Evolutionary conservation across 768 basidiomycete genomes (phyloP).

Genomic region (Scleroderma bovista): DNA sequence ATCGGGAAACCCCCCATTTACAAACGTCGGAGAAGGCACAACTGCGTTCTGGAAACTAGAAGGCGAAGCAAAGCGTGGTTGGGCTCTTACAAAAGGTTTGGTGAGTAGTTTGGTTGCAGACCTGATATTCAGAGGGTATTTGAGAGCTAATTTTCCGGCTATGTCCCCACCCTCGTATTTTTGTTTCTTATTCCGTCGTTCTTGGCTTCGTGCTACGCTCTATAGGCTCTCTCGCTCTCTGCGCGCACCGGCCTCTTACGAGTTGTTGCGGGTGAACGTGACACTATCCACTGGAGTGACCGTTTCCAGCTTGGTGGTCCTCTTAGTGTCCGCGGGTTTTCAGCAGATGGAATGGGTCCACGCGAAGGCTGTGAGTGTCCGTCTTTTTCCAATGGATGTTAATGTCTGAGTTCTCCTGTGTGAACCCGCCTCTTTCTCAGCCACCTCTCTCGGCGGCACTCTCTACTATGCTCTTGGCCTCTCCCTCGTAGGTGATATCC

Average conservation of each 20-base stretch:
- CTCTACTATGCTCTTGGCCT: conserved; percentile 73
- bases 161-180: background rate
- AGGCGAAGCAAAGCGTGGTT: conserved; percentile 16
- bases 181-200: background rate
- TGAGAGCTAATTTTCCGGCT: background rate
- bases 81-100: conserved; percentile 16
- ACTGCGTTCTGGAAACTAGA: conserved; percentile 26
- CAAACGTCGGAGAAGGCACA: conserved; percentile 11
- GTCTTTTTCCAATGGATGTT: background rate
- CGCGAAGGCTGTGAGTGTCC: conserved; percentile 56
- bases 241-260: conserved; percentile 68
- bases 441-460: conserved; percentile 83
- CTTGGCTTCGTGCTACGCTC: too few species aligned
- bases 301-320: conserved; percentile 94
- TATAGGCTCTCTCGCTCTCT: conserved; percentile 69
- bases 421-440: conserved; percentile 32
- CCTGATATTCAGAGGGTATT: background rate
- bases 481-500: conserved; percentile 71
- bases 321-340: conserved; percentile 74
- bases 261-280: conserved; percentile 46
- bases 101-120: conserved; percentile 9
- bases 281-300: conserved; percentile 57
- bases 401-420: background rate
- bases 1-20: background rate
- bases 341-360: conserved; percentile 70